Conservation (phyloP, 768 basidiomycete species). For the Clitopilus hobsonii region DNA sequence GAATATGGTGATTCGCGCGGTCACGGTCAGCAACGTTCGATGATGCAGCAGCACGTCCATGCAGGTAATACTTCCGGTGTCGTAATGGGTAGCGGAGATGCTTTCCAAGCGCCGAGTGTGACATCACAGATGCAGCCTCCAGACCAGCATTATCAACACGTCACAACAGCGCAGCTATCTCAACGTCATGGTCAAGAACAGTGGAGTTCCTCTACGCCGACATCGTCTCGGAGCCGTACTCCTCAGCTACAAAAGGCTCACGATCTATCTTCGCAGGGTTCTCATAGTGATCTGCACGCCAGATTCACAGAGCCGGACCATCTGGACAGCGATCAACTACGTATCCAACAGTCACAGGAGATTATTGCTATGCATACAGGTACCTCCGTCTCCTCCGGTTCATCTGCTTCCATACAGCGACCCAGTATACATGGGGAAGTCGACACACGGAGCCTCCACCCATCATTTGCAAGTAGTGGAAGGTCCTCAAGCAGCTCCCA, state of each 20-base stretch:
- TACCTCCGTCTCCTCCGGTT: neutral
- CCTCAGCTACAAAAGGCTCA: neutral
- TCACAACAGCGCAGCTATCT: neutral
- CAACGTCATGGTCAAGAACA: neutral
- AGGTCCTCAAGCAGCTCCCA: conserved; percentile 9
- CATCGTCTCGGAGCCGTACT: neutral
- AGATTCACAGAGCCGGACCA: neutral
- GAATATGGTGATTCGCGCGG: too few relatives aligned
- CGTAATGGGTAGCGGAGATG: neutral
- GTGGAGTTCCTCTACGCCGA: neutral
- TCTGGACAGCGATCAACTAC: neutral
- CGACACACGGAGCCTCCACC: conserved; percentile 5
- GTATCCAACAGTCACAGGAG: neutral
- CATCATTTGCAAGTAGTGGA: conserved; percentile 10
- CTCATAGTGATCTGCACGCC: neutral
- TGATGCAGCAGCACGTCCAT: neutral
- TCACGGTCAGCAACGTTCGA: too few relatives aligned
- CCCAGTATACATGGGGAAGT: conserved; percentile 1
- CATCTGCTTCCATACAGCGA: conserved; percentile 1
- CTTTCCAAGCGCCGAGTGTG: neutral
- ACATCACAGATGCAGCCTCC: neutral
- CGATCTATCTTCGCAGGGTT: neutral
- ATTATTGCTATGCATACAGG: neutral
- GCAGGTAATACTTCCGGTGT: neutral
- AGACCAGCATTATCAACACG: neutral